Percentiles rank a stretch among this genome's conserved stretches.
Evolutionary conservation across 2,329 filamentous ascomycete genomes (phyloP).

Genomic region (Tolypocladium sp.): DNA sequence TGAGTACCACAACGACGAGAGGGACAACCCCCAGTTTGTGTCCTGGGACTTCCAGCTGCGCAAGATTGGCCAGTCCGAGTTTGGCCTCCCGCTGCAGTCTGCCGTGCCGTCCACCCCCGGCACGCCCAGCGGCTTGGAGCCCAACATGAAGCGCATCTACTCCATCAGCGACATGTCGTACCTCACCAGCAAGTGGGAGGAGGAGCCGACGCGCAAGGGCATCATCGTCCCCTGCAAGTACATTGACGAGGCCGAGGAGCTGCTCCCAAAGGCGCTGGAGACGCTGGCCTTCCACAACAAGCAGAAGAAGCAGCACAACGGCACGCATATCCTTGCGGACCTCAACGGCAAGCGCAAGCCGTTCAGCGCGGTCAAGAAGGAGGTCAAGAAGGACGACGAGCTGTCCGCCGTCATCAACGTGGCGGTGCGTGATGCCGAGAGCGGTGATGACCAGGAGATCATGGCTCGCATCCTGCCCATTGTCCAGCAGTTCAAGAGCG

Average conservation of each 20-base stretch:
- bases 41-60: conserved; percentile 95
- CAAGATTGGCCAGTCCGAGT: conserved; percentile 88
- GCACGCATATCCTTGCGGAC: conserved; percentile 57
- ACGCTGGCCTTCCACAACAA: conserved; percentile 56
- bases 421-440: conserved; percentile 82
- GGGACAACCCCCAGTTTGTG: conserved; percentile 58
- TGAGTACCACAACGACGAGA: conserved; percentile 78
- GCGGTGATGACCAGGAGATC: conserved; percentile 71
- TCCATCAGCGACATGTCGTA: conserved; percentile 98
- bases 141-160: conserved; percentile 70
- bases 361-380: conserved; percentile 13
- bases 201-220: conserved; percentile 80
- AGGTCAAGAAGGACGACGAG: conserved; percentile 53
- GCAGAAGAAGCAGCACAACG: conserved; percentile 44
- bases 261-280: conserved; percentile 75
- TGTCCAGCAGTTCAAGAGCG: conserved; percentile 72
- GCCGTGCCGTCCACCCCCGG: conserved; percentile 77
- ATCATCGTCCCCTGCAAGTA: conserved; percentile 91
- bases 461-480: conserved; percentile 66
- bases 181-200: conserved; percentile 60
- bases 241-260: conserved; percentile 87
- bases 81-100: conserved; percentile 70
- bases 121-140: conserved; percentile 53
- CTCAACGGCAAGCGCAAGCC: conserved; percentile 64
- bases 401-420: conserved; percentile 89